A percentile compares a stretch with the other conserved stretches of the same genome.
These are phyloP conservation scores for Fusarium longipes DNA, from an alignment of 2,329 filamentous ascomycete genomes.

Conservation along the genomic window DNA sequence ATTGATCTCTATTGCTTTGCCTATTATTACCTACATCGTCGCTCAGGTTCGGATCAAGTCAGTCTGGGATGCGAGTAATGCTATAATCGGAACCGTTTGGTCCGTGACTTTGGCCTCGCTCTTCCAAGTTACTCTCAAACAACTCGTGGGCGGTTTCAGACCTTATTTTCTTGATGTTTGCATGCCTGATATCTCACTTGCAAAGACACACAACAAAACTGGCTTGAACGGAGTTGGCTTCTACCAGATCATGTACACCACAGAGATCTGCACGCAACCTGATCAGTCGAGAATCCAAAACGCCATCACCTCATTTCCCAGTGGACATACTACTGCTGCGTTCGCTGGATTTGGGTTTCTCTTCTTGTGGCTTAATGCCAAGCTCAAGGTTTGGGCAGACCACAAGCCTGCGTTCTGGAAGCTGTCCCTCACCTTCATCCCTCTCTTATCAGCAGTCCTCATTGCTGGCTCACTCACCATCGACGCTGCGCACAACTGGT, in stretches of 20 bases:
- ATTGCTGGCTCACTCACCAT: slow-evolving; percentile 72
- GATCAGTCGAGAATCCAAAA: slow-evolving; percentile 68
- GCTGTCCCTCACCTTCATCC: slow-evolving; percentile 66
- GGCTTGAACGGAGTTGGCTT: slow-evolving; percentile 63
- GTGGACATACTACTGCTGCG: slow-evolving; percentile 73
- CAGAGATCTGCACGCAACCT: slow-evolving; percentile 68
- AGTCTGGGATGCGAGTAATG: slow-evolving; percentile 71
- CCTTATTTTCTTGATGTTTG: slow-evolving; percentile 74
- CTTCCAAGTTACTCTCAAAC: slow-evolving; percentile 76
- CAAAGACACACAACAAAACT: slow-evolving; percentile 54
- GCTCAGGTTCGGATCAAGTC: slow-evolving; percentile 68
- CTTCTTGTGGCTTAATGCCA: slow-evolving; percentile 76
- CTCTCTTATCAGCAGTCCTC: slow-evolving; percentile 69
- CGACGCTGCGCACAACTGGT: slow-evolving; percentile 76
- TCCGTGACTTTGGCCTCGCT: slow-evolving; percentile 67
- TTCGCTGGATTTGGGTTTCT: slow-evolving; percentile 73
- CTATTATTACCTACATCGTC: slow-evolving; percentile 66
- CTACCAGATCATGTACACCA: slow-evolving; percentile 71
- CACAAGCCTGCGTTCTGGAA: slow-evolving; percentile 77
- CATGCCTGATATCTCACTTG: slow-evolving; percentile 64
- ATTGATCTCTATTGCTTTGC: slow-evolving; percentile 66
- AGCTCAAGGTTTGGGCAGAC: slow-evolving; percentile 76
- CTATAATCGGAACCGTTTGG: slow-evolving; percentile 70
- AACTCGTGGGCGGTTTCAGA: slow-evolving; percentile 71
- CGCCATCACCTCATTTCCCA: slow-evolving; percentile 73